Evolutionary conservation across 495 filamentous ascomycete species (phyloP), one percentile per base, ranked within the genome.

Genomic region (Lindgomyces ingoldianus): DNA sequence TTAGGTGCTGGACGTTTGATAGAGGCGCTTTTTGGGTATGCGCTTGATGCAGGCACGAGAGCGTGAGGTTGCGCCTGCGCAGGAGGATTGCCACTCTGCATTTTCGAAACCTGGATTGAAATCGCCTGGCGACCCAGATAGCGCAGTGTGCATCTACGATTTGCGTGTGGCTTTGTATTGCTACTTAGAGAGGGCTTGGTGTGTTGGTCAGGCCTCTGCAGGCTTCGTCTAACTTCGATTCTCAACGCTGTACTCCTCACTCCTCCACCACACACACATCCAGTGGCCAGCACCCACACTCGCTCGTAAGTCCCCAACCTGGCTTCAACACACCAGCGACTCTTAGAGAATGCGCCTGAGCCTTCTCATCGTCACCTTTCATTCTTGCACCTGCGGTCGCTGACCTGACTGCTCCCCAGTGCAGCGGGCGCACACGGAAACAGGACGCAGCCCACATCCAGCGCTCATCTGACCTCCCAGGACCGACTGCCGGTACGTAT

Each of bases 361-460:
- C 50, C 44, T 36, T 47, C n/a, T 30, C 27, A 16, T 39, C 44
- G 26, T 22, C 27, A 16, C 16, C 36, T 24, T 30, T 10, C 25
- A n/a, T 26, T 25, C 12, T 19, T 64, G 27, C 50, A 57, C 48
- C 44, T 45, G 18, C 42, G 51, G 22, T 27, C 62, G 30, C 67
- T 70, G 39, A 65, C 67, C 52, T 25, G 36, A 21, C 18, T 27
- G 36, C n/a, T n/a, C 27, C 9, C 26, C 60, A 64, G 62, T 46
- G 6, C 41, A 65, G 47, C 67, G 67, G 62, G 44, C 57, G 61
- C 53, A 65, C 45, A 69, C 66, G 66, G 66, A 63, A 70, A n/a
- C 46, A 53, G 52, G 26, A 46, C 67, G 51, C 58, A 57, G 36
- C 44, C 50, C 62, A 54, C 62, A 24, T 26, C 29, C 50, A 47